phyloP scores from a whole-genome alignment of 1,284 basidiomycete genomes.

The Vanrija sp. region DNA sequence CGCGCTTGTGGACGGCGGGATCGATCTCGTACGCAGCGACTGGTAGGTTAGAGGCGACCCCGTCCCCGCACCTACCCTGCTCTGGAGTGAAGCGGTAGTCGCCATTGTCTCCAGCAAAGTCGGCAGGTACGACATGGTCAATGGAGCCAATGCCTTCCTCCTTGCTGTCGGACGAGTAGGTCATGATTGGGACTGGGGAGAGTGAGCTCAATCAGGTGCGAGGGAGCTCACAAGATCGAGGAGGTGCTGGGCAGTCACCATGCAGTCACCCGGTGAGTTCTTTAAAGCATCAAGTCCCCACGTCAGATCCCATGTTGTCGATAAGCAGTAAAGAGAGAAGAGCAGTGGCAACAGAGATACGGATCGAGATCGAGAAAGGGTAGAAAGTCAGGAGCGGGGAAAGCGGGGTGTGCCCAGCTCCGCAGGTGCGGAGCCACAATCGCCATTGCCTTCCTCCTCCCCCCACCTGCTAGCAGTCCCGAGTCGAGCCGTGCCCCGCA shows the following conservation, averaged over 20 bases:
- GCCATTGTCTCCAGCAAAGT: slow-evolving; percentile 5
- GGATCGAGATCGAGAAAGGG: background rate
- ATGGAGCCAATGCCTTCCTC: background rate
- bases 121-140: background rate
- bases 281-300: background rate
- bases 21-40: slow-evolving; percentile 12
- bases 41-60: background rate
- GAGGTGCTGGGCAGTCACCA: too few species aligned
- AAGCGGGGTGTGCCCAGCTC: too few species aligned
- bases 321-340: background rate
- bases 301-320: background rate
- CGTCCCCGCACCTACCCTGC: background rate
- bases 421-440: too few species aligned
- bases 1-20: background rate
- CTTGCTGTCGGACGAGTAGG: background rate
- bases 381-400: background rate
- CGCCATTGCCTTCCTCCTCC: too few species aligned
- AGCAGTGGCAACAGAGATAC: too few species aligned
- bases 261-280: background rate
- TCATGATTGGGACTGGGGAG: background rate
- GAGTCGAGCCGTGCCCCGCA: too few species aligned
- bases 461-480: too few species aligned
- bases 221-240: too few species aligned
- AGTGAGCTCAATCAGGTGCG: too few species aligned
- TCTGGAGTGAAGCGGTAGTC: slow-evolving; percentile 11